Conservation (phyloP, 106 monocot genomes). For the Hemerocallis citrina region DNA sequence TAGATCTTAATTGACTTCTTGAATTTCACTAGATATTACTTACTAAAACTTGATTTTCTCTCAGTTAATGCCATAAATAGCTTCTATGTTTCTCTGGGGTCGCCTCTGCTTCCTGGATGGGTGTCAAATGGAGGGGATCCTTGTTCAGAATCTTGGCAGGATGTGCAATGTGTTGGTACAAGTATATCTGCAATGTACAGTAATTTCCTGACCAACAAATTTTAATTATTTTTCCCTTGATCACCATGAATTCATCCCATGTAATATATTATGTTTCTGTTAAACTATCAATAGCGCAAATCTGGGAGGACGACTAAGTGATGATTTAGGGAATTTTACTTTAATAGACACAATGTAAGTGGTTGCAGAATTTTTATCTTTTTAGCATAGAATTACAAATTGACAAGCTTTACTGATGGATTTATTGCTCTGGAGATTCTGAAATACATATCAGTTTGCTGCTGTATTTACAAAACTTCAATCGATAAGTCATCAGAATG, state of each 20-base stretch:
- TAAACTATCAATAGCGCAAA: conserved; percentile 80
- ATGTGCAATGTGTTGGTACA: conserved; percentile 63
- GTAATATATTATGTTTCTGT: conserved; percentile 8
- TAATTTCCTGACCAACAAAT: conserved; percentile 13
- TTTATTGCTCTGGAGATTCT: conserved; percentile 2
- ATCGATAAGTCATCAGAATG: not conserved
- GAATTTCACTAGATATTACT: no score
- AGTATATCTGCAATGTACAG: conserved; percentile 84
- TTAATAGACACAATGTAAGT: conserved; percentile 80
- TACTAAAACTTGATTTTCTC: conserved; percentile 5
- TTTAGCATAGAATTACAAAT: not conserved
- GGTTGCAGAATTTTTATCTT: not conserved
- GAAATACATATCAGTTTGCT: not conserved
- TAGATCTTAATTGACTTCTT: no score
- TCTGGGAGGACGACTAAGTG: conserved; percentile 80
- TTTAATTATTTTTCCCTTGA: not conserved
- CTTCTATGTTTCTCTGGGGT: conserved; percentile 73
- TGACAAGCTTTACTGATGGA: not conserved
- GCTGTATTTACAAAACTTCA: not conserved
- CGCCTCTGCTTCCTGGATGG: conserved; percentile 90
- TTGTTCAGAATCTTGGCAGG: conserved; percentile 78
- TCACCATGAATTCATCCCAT: not conserved
- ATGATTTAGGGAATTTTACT: conserved; percentile 58
- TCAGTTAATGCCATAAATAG: conserved; percentile 90
- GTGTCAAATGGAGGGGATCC: conserved; percentile 82